phyloP scores from a whole-genome alignment of 2,329 filamentous ascomycete species.

The Coniochaeta sp. region DNA sequence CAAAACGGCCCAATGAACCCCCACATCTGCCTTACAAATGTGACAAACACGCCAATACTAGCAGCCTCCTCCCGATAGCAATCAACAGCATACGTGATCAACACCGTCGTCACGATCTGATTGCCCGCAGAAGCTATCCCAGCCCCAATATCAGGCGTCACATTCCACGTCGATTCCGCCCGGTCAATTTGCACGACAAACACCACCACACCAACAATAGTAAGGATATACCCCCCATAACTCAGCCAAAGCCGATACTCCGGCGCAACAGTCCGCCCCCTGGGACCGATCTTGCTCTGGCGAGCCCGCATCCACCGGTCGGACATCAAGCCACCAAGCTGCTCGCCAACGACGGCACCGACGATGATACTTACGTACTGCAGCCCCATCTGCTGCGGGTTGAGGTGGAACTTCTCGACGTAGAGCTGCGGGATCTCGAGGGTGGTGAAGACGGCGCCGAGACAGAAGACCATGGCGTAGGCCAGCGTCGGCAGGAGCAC shows the following conservation, averaged over 20 bases:
- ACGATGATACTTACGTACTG: constrained; percentile 51
- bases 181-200: constrained; percentile 45
- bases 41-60: constrained; percentile 52
- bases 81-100: constrained; percentile 55
- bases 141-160: constrained; percentile 48
- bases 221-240: constrained; percentile 43
- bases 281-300: constrained; percentile 18
- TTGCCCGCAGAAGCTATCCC: constrained; percentile 47
- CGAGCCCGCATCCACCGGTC: constrained; percentile 44
- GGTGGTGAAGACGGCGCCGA: constrained; percentile 43
- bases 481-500: constrained; percentile 43
- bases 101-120: constrained; percentile 53
- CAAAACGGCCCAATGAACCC: constrained; percentile 39
- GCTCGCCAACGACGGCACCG: constrained; percentile 50
- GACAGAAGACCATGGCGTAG: constrained; percentile 52
- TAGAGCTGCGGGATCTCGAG: constrained; percentile 56
- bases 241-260: constrained; percentile 52
- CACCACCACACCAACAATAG: constrained; percentile 44
- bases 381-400: constrained; percentile 49
- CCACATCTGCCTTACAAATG: constrained; percentile 46
- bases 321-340: constrained; percentile 45
- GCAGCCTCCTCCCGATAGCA: constrained; percentile 45
- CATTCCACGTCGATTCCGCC: constrained; percentile 41
- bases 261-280: constrained; percentile 24
- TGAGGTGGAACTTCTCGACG: constrained; percentile 46